A percentile compares a stretch with the other conserved stretches of the same genome.
Conservation (phyloP, 805 yeast species). For the Candida wancherniae region DNA sequence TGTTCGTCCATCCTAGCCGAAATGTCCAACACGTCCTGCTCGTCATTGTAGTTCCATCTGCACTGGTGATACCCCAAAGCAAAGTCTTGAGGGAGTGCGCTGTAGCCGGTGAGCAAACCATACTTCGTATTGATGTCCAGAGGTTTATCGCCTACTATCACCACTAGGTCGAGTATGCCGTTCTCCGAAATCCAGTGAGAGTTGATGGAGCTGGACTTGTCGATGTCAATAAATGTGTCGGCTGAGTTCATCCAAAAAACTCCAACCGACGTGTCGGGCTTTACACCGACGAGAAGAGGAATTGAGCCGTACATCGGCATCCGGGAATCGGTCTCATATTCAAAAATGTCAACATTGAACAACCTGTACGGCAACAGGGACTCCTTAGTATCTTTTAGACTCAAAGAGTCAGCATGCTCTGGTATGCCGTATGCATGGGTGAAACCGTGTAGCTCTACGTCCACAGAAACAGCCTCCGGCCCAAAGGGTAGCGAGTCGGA, state of each 20-base stretch:
- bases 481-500: conserved; percentile 69
- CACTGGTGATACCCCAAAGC: conserved; percentile 93
- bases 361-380: conserved; percentile 73
- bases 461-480: conserved; percentile 86
- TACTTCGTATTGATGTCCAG: conserved; percentile 54
- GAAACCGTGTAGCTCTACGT: conserved; percentile 59
- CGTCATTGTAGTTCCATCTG: conserved; percentile 94
- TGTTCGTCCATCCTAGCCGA: conserved; percentile 63
- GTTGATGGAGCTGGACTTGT: conserved; percentile 33
- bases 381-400: conserved; percentile 62
- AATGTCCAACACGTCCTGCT: conserved; percentile 75
- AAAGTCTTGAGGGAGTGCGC: conserved; percentile 69
- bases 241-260: conserved; percentile 91
- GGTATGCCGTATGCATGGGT: conserved; percentile 87
- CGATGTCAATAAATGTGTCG: conserved; percentile 83
- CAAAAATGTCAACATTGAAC: conserved; percentile 92
- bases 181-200: conserved; percentile 95
- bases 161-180: conserved; percentile 73
- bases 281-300: conserved; percentile 77
- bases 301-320: conserved; percentile 94
- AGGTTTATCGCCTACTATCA: conserved; percentile 60
- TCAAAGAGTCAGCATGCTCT: conserved; percentile 83
- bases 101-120: conserved; percentile 66
- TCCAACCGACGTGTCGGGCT: conserved; percentile 57
- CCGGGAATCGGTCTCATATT: conserved; percentile 76